Base-by-base conservation (phyloP, 345 rosid species). In the Eucalyptus cloeziana region DNA sequence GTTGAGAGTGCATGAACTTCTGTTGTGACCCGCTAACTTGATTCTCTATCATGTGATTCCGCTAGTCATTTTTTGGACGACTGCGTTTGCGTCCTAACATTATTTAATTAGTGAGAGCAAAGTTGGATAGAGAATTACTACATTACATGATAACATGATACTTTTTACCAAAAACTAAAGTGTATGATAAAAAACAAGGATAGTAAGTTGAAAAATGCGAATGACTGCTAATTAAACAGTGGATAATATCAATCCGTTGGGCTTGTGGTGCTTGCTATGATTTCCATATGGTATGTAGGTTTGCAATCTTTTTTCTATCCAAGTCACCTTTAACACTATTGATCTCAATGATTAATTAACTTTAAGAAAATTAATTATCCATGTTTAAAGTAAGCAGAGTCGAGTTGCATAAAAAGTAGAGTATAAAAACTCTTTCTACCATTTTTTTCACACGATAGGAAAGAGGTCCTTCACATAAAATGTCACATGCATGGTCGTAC, bases 61-160 rank as follows among this genome's bases (percentile, higher is more conserved):
- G 0, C 14, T 37, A 37, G 27, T 43, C 13, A 71, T 24, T 71
- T 22, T 5, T 71, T 0, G 5, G 6, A 13, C 8, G 21, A 37
- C 12, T 24, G 8, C 0, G 14, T 37, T 21, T 71, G 27, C 5
- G 12, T 37, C 83, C 80, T 5, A 31, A 69, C 44, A 10, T 71
- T 37, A 71, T 24, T 37, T 71, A 17, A 71, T 71, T 71, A 71
- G 81, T 3, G 7, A 71, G 81, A 1, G 27, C 44, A 71, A 71
- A 71, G 81, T 71, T 33, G 7, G 44, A 71, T 71, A 19, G 24
- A 37, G 7, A 37, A 5, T 37, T 71, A 5, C 27, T 37, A 37
- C 44, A 1, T 69, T 69, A 33, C 13, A 69, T 10, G 80, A 69
- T 69, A 56, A 24, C 13, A 56, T 56, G 62, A 56, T 56, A 56